Percentiles rank a stretch among this genome's conserved stretches.
Evolutionary conservation across 2,329 filamentous ascomycete species (phyloP).

Genomic region (Metarhizium humberi): DNA sequence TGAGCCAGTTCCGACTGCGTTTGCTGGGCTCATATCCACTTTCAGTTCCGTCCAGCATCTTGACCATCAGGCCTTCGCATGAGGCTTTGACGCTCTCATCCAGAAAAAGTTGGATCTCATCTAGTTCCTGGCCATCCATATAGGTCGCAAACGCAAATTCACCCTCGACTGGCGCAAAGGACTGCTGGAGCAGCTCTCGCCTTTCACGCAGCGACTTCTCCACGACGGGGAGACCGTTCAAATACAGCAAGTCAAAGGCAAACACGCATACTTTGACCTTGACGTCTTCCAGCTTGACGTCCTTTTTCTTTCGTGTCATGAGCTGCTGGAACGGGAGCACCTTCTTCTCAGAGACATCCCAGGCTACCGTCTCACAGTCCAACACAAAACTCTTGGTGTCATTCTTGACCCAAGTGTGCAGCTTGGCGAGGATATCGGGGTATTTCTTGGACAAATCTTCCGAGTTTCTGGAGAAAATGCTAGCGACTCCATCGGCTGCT

Average conservation of each 20-base stretch:
- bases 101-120: slow-evolving; percentile 85
- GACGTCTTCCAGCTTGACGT: slow-evolving; percentile 89
- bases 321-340: slow-evolving; percentile 94
- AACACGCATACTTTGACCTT: slow-evolving; percentile 97
- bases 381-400: slow-evolving; percentile 92
- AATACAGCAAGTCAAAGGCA: slow-evolving; percentile 87
- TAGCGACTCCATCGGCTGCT: slow-evolving; percentile 63
- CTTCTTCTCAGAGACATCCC: slow-evolving; percentile 92
- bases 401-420: slow-evolving; percentile 80
- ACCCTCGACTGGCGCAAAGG: slow-evolving; percentile 72
- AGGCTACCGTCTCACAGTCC: slow-evolving; percentile 97
- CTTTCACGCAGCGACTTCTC: slow-evolving; percentile 80
- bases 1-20: slow-evolving; percentile 95
- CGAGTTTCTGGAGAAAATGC: slow-evolving; percentile 95
- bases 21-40: slow-evolving; percentile 95
- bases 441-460: slow-evolving; percentile 98
- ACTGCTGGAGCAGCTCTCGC: slow-evolving; percentile 60
- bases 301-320: slow-evolving; percentile 96
- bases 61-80: slow-evolving; percentile 97
- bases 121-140: slow-evolving; percentile 80
- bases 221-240: slow-evolving; percentile 85
- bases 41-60: slow-evolving; percentile 92
- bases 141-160: slow-evolving; percentile 86
- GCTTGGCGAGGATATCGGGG: slow-evolving; percentile 83
- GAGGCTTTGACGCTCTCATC: slow-evolving; percentile 94